These are phyloP conservation scores for Calendula officinalis DNA, from an alignment of 129 eudicot genomes.

Conservation along the genomic window DNA sequence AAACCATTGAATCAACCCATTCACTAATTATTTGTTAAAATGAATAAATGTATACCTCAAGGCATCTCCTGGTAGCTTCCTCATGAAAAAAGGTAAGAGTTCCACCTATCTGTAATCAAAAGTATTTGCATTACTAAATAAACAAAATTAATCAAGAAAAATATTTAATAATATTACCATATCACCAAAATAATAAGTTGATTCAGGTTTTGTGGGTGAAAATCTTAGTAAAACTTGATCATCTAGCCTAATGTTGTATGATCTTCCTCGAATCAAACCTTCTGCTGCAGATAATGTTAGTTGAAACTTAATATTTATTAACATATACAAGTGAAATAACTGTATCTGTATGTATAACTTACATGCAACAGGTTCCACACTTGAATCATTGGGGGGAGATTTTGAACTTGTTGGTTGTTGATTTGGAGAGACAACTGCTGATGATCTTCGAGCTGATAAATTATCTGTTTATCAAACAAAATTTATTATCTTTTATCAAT, in stretches of 20 bases:
- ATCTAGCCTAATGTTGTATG: conserved; percentile 95
- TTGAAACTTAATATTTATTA: conserved; percentile 44
- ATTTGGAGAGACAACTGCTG: conserved; percentile 37
- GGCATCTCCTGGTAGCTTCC: conserved; percentile 91
- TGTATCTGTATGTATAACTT: conserved; percentile 31
- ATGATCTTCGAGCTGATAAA: conserved; percentile 46
- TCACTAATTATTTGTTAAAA: too few species aligned
- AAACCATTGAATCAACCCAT: too few species aligned
- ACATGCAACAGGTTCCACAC: conserved; percentile 79
- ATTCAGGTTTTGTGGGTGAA: conserved; percentile 89
- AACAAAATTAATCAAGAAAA: conserved; percentile 5
- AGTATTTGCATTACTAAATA: not conserved
- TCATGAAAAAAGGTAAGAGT: conserved; percentile 94
- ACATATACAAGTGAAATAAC: not conserved
- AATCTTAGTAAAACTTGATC: conserved; percentile 92
- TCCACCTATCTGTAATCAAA: conserved; percentile 79
- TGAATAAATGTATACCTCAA: conserved; percentile 53
- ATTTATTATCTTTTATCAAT: not conserved
- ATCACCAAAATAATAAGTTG: conserved; percentile 90
- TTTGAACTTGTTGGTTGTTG: conserved; percentile 45
- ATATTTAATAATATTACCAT: conserved; percentile 47
- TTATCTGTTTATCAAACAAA: conserved; percentile 39
- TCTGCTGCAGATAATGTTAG: conserved; percentile 93
- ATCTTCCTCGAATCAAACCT: conserved; percentile 92
- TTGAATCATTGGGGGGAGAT: conserved; percentile 47